Conservation (phyloP, 2,329 filamentous ascomycete species). For the Taxawa tesnikishii region DNA sequence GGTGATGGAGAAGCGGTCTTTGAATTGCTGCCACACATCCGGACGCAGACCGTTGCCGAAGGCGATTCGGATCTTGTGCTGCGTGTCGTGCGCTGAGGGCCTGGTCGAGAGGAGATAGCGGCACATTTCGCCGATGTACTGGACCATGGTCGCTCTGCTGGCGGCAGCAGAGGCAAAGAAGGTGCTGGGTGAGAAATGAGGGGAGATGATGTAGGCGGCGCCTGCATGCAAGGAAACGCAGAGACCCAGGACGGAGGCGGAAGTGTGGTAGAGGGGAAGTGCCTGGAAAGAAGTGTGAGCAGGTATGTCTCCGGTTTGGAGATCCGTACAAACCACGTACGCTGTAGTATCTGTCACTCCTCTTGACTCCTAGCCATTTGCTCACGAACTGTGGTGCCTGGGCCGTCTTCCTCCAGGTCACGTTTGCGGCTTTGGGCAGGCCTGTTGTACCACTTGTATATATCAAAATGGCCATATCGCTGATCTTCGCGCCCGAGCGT, state of each 20-base stretch:
- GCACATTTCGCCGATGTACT: conserved; percentile 82
- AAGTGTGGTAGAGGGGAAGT: conserved; percentile 84
- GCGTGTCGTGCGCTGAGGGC: conserved; percentile 54
- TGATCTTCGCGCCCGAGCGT: conserved; percentile 14
- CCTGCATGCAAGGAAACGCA: conserved; percentile 50
- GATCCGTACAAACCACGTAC: no score
- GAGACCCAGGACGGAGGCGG: conserved; percentile 60
- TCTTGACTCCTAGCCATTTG: conserved; percentile 47
- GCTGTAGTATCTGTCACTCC: conserved; percentile 70
- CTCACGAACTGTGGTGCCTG: conserved; percentile 14
- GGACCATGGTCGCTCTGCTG: conserved; percentile 60
- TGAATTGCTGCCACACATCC: conserved; percentile 76
- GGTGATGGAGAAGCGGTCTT: conserved; percentile 48
- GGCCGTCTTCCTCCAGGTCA: conserved; percentile 20
- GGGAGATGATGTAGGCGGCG: conserved; percentile 58
- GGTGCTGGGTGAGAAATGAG: conserved; percentile 62
- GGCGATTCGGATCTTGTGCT: conserved; percentile 60
- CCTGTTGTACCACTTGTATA: conserved; percentile 82
- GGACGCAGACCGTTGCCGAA: conserved; percentile 79
- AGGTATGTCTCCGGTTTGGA: no score
- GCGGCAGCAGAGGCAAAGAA: conserved; percentile 70
- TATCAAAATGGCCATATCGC: conserved; percentile 59
- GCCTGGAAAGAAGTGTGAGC: conserved; percentile 25
- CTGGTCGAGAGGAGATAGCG: conserved; percentile 64
- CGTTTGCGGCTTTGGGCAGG: conserved; percentile 50